Conservation (phyloP, 2,329 filamentous ascomycete genomes). For the Xylaria sp. region DNA sequence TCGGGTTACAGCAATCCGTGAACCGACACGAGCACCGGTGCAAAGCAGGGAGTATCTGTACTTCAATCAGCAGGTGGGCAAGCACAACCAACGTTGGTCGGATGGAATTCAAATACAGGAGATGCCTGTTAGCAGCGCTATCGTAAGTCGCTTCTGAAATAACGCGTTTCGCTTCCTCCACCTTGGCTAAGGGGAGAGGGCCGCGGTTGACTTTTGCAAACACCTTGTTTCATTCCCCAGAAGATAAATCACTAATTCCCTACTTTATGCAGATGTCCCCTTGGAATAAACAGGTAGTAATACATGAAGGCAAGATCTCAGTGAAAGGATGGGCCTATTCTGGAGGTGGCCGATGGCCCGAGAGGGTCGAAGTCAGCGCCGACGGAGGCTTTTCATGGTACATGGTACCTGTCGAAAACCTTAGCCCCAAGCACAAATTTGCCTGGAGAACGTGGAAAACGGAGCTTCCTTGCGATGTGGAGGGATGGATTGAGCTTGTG, state of each 20-base stretch:
- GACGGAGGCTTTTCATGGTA: constrained; percentile 75
- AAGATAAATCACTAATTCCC: neutral
- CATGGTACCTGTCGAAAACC: constrained; percentile 66
- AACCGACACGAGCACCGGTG: constrained; percentile 67
- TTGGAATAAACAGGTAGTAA: constrained; percentile 66
- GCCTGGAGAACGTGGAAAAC: constrained; percentile 73
- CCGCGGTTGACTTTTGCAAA: too few species aligned
- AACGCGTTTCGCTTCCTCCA: neutral
- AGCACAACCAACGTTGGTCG: constrained; percentile 69
- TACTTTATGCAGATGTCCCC: constrained; percentile 63
- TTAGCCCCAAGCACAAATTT: constrained; percentile 70
- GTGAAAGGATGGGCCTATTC: constrained; percentile 69
- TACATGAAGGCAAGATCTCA: constrained; percentile 68
- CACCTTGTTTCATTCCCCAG: neutral
- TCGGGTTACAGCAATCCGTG: constrained; percentile 67
- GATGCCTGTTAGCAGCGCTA: constrained; percentile 69
- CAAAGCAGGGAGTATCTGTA: constrained; percentile 75
- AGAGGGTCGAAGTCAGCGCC: constrained; percentile 70
- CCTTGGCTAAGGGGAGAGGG: neutral
- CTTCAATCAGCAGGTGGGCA: constrained; percentile 74
- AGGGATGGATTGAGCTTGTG: constrained; percentile 70
- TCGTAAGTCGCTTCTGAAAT: constrained; percentile 16
- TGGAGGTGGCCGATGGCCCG: constrained; percentile 68
- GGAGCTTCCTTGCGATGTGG: constrained; percentile 69
- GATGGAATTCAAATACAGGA: constrained; percentile 76